Evolutionary conservation across 1,139 yeast species (phyloP).

Genomic region (Geotrichum phurueaensis): DNA sequence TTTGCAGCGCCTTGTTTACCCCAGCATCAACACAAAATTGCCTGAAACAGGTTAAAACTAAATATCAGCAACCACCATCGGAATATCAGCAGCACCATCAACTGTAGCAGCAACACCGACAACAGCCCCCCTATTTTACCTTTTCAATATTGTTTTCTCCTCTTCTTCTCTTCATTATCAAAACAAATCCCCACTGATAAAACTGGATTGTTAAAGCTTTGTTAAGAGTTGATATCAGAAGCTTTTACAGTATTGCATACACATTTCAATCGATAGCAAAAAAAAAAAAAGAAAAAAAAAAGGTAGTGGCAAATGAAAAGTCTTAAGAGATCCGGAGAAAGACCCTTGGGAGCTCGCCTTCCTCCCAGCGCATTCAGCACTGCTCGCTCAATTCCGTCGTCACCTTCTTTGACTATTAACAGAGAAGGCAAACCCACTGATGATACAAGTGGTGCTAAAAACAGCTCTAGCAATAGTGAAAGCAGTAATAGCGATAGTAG

Average conservation of each 20-base stretch:
- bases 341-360: constrained; percentile 11
- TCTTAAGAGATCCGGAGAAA: constrained; percentile 6
- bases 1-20: neutral
- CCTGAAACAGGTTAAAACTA: neutral
- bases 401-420: neutral
- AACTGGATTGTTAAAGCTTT: neutral
- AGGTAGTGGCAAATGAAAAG: neutral
- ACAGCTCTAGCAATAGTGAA: neutral
- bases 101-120: neutral
- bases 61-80: neutral
- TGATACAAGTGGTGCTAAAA: neutral
- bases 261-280: neutral
- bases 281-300: neutral
- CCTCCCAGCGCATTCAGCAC: constrained; percentile 2
- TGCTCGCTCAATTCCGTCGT: neutral
- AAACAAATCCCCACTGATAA: neutral
- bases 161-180: neutral
- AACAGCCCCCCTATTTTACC: neutral
- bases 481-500: neutral
- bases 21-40: neutral
- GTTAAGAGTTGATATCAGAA: neutral
- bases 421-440: neutral
- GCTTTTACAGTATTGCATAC: neutral
- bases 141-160: neutral
- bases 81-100: neutral